Conservation (phyloP, 106 monocot species). For the Chionographis japonica region DNA sequence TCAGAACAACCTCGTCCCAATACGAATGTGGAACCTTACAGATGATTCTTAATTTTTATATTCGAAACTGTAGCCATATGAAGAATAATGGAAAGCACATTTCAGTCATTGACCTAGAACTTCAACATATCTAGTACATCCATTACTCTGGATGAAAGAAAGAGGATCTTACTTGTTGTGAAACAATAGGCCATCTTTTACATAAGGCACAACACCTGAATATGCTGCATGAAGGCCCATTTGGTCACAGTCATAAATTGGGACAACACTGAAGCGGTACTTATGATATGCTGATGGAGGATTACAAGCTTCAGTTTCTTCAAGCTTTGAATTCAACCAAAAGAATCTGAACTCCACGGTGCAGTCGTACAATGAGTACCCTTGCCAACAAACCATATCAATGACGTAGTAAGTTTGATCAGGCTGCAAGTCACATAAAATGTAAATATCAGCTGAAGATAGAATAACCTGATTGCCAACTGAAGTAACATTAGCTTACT, state of each 20-base stretch:
- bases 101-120: too few relatives aligned
- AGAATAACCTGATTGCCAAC: constrained; percentile 1
- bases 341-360: constrained; percentile 91
- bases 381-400: constrained; percentile 96
- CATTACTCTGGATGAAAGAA: constrained; percentile 7
- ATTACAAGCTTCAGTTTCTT: constrained; percentile 76
- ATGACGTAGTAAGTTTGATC: constrained; percentile 96
- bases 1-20: too few relatives aligned
- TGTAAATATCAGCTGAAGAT: constrained; percentile 1
- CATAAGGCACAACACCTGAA: constrained; percentile 50
- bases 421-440: constrained; percentile 43
- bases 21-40: too few relatives aligned
- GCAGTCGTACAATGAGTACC: constrained; percentile 92
- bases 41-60: too few relatives aligned
- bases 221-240: constrained; percentile 74
- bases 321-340: constrained; percentile 94
- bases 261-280: constrained; percentile 70
- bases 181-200: constrained; percentile 83
- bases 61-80: too few relatives aligned
- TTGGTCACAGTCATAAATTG: constrained; percentile 69
- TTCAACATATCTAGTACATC: neutral
- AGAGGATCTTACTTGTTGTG: constrained; percentile 77
- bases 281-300: constrained; percentile 76
- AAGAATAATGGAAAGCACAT: too few relatives aligned
- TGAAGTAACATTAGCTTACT: constrained; percentile 1